Conservation (phyloP, 768 basidiomycete genomes). For the Glaciozyma antarctica region DNA sequence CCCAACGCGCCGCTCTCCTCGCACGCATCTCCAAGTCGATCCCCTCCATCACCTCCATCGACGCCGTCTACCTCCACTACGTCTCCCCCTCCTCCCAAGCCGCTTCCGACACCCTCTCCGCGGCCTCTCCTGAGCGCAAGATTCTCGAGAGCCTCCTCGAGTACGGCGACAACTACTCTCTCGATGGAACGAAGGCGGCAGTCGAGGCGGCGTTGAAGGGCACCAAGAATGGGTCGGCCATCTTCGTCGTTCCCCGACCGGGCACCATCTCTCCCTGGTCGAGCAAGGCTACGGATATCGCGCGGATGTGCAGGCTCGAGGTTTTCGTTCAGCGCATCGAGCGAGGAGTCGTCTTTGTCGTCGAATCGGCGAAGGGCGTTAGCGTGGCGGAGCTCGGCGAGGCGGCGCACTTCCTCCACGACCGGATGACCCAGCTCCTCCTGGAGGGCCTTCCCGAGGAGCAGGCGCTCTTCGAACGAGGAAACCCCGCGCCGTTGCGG, state of each 20-base stretch:
- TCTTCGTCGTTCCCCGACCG: constrained; percentile 52
- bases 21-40: constrained; percentile 49
- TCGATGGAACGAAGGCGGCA: constrained; percentile 43
- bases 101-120: constrained; percentile 42
- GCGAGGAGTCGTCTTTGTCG: constrained; percentile 62
- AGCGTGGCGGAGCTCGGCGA: constrained; percentile 45
- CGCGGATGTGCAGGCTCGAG: constrained; percentile 71
- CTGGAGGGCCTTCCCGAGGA: constrained; percentile 54
- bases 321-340: constrained; percentile 69
- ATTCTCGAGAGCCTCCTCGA: constrained; percentile 62
- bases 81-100: constrained; percentile 51
- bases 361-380: constrained; percentile 43
- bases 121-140: constrained; percentile 39
- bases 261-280: constrained; percentile 99
- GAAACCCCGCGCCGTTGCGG: constrained; percentile 57
- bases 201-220: constrained; percentile 37
- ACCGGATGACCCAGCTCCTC: constrained; percentile 91
- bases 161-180: constrained; percentile 69
- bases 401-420: constrained; percentile 64
- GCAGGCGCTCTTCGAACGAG: constrained; percentile 47
- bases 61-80: constrained; percentile 78
- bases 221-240: constrained; percentile 41
- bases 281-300: constrained; percentile 95
- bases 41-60: constrained; percentile 56
- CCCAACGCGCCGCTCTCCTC: constrained; percentile 56